Base-by-base conservation (phyloP, 805 yeast species). In the Candida wancherniae region DNA sequence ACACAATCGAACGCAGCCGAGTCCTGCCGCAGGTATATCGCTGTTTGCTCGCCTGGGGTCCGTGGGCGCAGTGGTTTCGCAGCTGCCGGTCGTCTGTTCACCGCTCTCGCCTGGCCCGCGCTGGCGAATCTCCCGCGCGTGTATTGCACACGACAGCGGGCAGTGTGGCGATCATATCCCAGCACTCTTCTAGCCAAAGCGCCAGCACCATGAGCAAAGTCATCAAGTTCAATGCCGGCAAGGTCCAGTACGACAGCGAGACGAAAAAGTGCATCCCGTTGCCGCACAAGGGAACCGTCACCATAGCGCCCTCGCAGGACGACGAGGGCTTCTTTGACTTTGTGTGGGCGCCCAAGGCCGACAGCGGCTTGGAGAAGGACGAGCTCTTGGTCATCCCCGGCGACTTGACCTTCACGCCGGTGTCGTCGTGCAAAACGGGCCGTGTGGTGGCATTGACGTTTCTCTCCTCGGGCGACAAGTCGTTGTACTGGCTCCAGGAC, bases 301-400 rank as follows among this genome's bases (percentile, higher is more conserved):
- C 72, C 16, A 70, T 85, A 30, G 66, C 68, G 34, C 77, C 73
- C 16, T 71, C 76, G 44, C 71, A 68, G 16, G 94, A 83, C 36
- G 92, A 81, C 36, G 83, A 81, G 30, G 77, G 77, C 11, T 75
- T 84, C 50, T 77, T 69, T 47, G 76, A 79, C 29, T 80, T 84
- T 45, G 64, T 60, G 32, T 85, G 95, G 95, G 58, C 69, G 22
- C 84, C 94, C 19, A 73, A 82, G 34, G 75, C 71, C 18, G 64
- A 57, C 25, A 55, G 64, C 4, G 69, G 63, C 29, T 44, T 63
- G 7, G 75, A 70, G 34, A 65, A 64, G 26, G 82, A 77, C 33
- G 87, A 80, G 42, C 65, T 84, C 36, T 63, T 84, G 42, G 73
- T 85, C 24, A 77, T 85, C 44, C 92, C 94, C 0, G 94, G 94